Percentiles rank a stretch among this genome's conserved stretches.
Conservation (phyloP, 371 early-diverging fungal species). For the Basidiobolus heterosporus region DNA sequence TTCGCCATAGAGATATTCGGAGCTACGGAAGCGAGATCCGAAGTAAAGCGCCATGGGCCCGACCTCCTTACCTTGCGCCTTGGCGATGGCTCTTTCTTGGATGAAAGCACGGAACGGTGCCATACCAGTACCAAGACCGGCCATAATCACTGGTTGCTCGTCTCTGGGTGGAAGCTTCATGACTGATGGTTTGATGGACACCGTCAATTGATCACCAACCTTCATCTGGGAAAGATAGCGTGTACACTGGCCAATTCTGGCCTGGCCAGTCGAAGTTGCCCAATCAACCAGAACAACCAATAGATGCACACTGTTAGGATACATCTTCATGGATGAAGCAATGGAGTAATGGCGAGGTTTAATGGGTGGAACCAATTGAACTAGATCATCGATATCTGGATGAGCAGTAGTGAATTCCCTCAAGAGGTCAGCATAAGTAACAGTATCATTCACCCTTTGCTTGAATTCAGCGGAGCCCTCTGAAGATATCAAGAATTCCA, state of each 20-base stretch:
- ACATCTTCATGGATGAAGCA: constrained; percentile 71
- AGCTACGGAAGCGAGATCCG: constrained; percentile 78
- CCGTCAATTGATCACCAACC: constrained; percentile 56
- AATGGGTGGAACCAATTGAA: constrained; percentile 57
- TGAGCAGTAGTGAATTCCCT: constrained; percentile 70
- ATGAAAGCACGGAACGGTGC: constrained; percentile 93
- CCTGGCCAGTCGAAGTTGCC: constrained; percentile 39
- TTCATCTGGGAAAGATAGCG: constrained; percentile 56
- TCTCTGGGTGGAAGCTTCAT: constrained; percentile 80
- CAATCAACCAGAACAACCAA: constrained; percentile 82
- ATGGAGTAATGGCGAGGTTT: constrained; percentile 93
- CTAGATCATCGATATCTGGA: constrained; percentile 50
- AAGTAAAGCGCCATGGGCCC: constrained; percentile 88
- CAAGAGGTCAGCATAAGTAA: constrained; percentile 73
- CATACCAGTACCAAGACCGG: constrained; percentile 93
- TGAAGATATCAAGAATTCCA: constrained; percentile 45
- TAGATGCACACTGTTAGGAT: constrained; percentile 73
- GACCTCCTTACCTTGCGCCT: constrained; percentile 53
- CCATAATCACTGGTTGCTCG: constrained; percentile 80
- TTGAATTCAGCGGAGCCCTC: constrained; percentile 70
- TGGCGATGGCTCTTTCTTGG: constrained; percentile 70
- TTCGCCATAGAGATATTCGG: constrained; percentile 88
- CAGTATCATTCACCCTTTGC: constrained; percentile 61
- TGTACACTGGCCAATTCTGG: constrained; percentile 76
- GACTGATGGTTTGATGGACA: constrained; percentile 83